Evolutionary conservation across 2,329 filamentous ascomycete species (phyloP).

Genomic region (Reticulascus tulasneorum): DNA sequence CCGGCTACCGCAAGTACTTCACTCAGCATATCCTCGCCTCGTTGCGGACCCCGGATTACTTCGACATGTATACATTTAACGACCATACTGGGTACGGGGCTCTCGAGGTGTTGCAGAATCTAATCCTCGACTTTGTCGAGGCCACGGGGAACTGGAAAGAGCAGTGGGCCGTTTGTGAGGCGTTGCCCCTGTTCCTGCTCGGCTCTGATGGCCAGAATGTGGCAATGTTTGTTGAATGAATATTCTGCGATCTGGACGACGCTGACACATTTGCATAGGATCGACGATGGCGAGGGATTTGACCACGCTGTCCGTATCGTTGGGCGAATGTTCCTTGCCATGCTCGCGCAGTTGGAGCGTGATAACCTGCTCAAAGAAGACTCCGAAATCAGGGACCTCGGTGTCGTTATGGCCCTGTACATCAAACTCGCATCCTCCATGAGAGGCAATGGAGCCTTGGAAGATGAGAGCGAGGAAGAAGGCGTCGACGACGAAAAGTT

Average conservation of each 20-base stretch:
- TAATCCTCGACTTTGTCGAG: conserved; percentile 34
- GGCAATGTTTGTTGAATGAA: background rate
- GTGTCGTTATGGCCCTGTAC: conserved; percentile 32
- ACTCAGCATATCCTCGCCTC: conserved; percentile 4
- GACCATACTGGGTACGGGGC: conserved; percentile 34
- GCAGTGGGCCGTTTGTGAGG: conserved; percentile 38
- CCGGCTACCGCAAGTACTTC: conserved; percentile 8
- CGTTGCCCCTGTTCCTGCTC: conserved; percentile 24
- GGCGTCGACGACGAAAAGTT: conserved; percentile 16
- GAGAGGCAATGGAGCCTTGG: conserved; percentile 15
- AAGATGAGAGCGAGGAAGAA: conserved; percentile 2
- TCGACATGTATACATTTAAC: conserved; percentile 39
- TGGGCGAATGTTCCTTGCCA: conserved; percentile 32
- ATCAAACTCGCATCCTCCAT: conserved; percentile 17
- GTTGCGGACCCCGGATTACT: conserved; percentile 28
- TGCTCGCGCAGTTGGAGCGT: conserved; percentile 31
- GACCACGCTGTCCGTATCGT: conserved; percentile 22
- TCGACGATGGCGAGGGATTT: conserved; percentile 11
- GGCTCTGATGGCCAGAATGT: background rate
- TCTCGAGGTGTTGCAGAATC: conserved; percentile 39
- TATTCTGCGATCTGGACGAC: no score
- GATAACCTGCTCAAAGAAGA: conserved; percentile 25
- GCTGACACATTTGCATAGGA: conserved; percentile 2
- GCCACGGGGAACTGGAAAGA: conserved; percentile 29
- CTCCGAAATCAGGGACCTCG: conserved; percentile 32